These are phyloP conservation scores for Populus tremula DNA, from an alignment of 345 rosid genomes.

Conservation along the genomic window DNA sequence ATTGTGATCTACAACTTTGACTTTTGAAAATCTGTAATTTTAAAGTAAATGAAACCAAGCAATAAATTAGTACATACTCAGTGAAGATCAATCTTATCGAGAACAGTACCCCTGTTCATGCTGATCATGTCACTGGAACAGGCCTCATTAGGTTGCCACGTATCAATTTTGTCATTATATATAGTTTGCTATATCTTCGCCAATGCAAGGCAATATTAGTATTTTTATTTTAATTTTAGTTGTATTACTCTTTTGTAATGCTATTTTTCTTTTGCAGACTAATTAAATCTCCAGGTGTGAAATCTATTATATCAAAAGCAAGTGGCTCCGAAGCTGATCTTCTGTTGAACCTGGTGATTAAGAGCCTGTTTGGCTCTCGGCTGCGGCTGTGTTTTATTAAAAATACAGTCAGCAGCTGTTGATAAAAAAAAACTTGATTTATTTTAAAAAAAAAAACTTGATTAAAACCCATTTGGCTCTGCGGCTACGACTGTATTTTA, in stretches of 20 bases:
- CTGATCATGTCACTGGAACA: conserved; percentile 94
- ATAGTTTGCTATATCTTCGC: not conserved
- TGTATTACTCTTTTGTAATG: not conserved
- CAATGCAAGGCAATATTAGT: not conserved
- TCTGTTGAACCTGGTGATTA: conserved; percentile 67
- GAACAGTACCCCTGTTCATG: conserved; percentile 84
- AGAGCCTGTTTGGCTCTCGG: too few species aligned
- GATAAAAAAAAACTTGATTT: too few species aligned
- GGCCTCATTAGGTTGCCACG: conserved; percentile 56
- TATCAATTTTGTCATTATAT: not conserved
- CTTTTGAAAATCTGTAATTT: not conserved
- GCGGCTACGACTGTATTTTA: too few species aligned
- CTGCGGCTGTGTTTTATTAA: too few species aligned
- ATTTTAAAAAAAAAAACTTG: too few species aligned
- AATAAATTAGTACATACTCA: not conserved
- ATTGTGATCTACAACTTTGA: too few species aligned
- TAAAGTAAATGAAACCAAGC: not conserved
- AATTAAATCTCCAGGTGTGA: conserved; percentile 47
- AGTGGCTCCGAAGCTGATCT: conserved; percentile 81
- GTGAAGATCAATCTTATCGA: conserved; percentile 22
- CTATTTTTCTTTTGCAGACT: conserved; percentile 37
- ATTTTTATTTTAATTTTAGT: not conserved
- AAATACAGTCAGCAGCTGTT: too few species aligned
- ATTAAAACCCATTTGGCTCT: too few species aligned
- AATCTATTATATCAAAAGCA: conserved; percentile 74